A percentile compares a stretch with the other conserved stretches of the same genome.
Conservation (phyloP, 2,329 filamentous ascomycete species). For the Colletotrichum godetiae region DNA sequence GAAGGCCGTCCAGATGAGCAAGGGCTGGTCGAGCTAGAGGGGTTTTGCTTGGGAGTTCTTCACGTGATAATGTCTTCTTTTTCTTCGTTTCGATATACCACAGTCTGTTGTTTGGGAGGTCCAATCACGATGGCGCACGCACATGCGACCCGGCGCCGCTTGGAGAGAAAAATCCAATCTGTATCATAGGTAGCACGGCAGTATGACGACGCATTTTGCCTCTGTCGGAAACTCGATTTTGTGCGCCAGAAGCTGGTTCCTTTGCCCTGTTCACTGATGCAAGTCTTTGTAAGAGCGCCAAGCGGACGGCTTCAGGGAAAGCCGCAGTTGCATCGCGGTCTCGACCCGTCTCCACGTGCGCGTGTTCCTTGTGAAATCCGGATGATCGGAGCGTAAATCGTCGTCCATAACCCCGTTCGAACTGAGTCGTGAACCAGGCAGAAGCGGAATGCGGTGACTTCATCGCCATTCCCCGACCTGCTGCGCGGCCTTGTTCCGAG, state of each 20-base stretch:
- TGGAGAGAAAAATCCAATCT: constrained; percentile 13
- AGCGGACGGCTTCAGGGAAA: constrained; percentile 19
- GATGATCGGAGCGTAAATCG: constrained; percentile 19
- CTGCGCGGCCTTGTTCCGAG: constrained; percentile 17
- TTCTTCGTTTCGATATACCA: constrained; percentile 29
- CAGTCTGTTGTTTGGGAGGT: constrained; percentile 27
- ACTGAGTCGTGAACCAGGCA: constrained; percentile 18
- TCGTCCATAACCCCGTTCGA: not conserved
- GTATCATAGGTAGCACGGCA: constrained; percentile 34
- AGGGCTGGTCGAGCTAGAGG: constrained; percentile 69
- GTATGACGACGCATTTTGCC: constrained; percentile 28
- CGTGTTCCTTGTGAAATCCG: constrained; percentile 13
- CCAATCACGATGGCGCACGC: constrained; percentile 26
- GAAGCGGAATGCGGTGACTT: not conserved
- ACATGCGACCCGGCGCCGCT: constrained; percentile 4
- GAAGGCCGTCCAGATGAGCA: constrained; percentile 82
- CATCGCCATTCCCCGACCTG: not conserved
- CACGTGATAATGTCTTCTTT: constrained; percentile 3
- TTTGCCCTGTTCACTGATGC: constrained; percentile 5
- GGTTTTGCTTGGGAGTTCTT: not conserved
- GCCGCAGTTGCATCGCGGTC: constrained; percentile 5
- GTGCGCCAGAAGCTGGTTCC: not conserved
- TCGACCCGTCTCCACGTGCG: constrained; percentile 6
- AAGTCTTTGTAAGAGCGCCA: constrained; percentile 3
- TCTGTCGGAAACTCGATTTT: not conserved